Evolutionary conservation across 179 eudicot species (phyloP), one percentile per base, ranked within the genome.

Genomic region (Corrigiola litoralis): DNA sequence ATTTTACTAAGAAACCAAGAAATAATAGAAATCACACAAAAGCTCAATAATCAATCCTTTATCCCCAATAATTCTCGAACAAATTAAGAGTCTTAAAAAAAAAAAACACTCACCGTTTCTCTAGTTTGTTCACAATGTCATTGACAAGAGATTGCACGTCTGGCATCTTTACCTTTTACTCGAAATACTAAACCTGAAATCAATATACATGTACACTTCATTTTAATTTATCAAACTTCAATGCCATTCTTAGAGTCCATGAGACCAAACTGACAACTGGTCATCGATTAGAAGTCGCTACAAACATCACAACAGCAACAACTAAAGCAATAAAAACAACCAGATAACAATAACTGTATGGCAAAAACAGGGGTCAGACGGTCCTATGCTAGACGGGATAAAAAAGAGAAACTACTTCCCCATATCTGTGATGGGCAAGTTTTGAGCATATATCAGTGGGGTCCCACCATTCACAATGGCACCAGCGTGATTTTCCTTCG

Each of bases 91-190:
- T 55, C 33, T 14, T 2, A 7, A 32, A 67, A 8, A 7, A 32
- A 67, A 8, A 38, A 51, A 16, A 40, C 10, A 67, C 58, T 51
- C 64, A 87, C 98, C 98, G 95, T 73, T 82, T 90, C 66, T 71
- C 79, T 53, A 92, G 92, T 70, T 85, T 87, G 77, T 71, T 75
- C 4, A 72, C 73, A 78, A 90, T 79, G 17, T 92, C 98, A 80
- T 85, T 90, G n/a, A 92, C 90, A 18, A 87, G 87, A 24, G 77
- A 74, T 38, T 90, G 85, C 54, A 81, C 82, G 71, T 87, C 98
- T 21, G 97, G 98, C 97, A 90, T 92, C 65, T 61, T 72, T 17
- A 49, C 18, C 24, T 66, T 47, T 46, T 31, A n/a, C n/a, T 37
- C 46, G 33, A 32, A 56, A 33, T 44, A n/a, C 18, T 32, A 11